Evolutionary conservation across 345 rosid species (phyloP).

Genomic region (Punica granatum): DNA sequence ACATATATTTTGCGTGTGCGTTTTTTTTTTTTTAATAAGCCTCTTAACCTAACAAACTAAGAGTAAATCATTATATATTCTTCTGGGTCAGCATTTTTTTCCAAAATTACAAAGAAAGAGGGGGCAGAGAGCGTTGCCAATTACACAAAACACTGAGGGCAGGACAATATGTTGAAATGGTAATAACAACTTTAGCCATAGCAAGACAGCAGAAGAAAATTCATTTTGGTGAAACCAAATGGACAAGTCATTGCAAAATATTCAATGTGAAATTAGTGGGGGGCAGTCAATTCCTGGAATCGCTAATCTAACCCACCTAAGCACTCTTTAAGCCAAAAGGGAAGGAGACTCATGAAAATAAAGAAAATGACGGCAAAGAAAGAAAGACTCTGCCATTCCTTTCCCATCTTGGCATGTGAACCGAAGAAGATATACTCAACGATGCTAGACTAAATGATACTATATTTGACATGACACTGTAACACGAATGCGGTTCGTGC

Average conservation of each 20-base stretch:
- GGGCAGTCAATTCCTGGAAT: neutral
- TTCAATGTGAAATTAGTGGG: neutral
- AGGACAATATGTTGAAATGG: neutral
- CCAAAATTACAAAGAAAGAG: neutral
- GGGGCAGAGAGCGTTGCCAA: neutral
- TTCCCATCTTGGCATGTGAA: neutral
- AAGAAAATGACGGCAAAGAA: neutral
- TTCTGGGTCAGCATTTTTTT: neutral
- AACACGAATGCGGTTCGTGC: neutral
- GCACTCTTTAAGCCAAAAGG: neutral
- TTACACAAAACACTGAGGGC: neutral
- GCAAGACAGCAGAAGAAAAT: neutral
- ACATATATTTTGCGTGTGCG: too few relatives aligned
- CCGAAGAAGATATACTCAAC: neutral
- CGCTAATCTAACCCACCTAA: neutral
- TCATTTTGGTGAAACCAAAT: slow-evolving; percentile 4
- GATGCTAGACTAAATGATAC: too few relatives aligned
- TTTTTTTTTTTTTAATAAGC: neutral
- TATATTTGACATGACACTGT: neutral
- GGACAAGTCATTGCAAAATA: slow-evolving; percentile 1
- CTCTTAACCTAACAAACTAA: neutral
- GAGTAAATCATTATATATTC: neutral
- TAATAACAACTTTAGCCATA: neutral
- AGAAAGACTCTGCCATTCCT: neutral
- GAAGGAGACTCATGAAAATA: slow-evolving; percentile 5